Conservation (phyloP, 2,329 filamentous ascomycete genomes). For the Diplodia scrobiculata region DNA sequence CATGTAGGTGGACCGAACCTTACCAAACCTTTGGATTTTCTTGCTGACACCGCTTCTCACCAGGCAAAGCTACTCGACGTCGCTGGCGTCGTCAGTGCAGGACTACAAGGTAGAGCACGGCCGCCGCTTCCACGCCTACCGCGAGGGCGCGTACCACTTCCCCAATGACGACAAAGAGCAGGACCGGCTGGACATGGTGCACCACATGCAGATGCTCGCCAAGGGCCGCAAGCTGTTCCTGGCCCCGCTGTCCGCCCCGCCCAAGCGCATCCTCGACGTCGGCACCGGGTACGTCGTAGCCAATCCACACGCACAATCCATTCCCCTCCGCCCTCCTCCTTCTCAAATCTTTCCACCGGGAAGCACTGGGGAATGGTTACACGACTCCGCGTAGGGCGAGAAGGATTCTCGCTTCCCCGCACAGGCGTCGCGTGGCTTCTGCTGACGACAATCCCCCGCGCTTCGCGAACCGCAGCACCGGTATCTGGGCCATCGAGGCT, state of each 20-base stretch:
- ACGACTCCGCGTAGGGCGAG: background rate
- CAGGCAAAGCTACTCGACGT: conserved; percentile 34
- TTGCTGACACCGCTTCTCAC: background rate
- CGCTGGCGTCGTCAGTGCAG: conserved; percentile 30
- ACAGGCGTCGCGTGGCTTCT: background rate
- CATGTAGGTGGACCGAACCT: background rate
- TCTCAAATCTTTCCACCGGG: background rate
- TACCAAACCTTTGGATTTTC: background rate
- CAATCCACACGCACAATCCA: too few species aligned
- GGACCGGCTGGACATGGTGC: conserved; percentile 28
- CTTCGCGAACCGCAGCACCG: conserved; percentile 14
- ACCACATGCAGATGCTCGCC: conserved; percentile 19
- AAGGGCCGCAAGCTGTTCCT: conserved; percentile 31
- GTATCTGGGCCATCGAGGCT: conserved; percentile 37
- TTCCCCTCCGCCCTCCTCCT: too few species aligned
- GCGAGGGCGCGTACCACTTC: conserved; percentile 38
- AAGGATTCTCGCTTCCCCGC: background rate
- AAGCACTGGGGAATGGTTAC: background rate
- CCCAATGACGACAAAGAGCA: conserved; percentile 28
- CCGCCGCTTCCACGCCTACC: conserved; percentile 44
- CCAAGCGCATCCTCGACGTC: conserved; percentile 34
- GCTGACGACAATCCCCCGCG: background rate
- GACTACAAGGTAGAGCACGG: conserved; percentile 35
- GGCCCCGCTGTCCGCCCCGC: conserved; percentile 30
- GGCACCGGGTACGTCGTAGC: conserved; percentile 29